Conservation (phyloP, 139 green algal species). For the Diplosphaera chodatii region DNA sequence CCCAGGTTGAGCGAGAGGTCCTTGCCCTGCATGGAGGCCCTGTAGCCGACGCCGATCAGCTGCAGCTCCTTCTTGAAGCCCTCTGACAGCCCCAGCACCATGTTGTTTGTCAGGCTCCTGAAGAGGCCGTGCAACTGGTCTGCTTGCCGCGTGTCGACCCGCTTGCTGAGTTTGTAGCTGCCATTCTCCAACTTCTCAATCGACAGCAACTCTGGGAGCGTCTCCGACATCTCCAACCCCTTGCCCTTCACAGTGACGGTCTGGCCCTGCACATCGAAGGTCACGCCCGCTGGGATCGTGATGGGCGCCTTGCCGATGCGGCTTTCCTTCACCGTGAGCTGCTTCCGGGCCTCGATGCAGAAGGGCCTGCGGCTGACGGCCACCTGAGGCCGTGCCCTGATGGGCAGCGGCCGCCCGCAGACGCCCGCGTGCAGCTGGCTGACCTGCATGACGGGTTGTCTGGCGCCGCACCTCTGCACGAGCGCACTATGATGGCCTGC, state of each 20-base stretch:
- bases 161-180: constrained; percentile 13
- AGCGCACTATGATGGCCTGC: no score
- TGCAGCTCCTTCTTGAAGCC: constrained; percentile 81
- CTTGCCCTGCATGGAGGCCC: constrained; percentile 61
- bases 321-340: constrained; percentile 54
- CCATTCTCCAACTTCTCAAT: constrained; percentile 47
- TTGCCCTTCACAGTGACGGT: constrained; percentile 81
- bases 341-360: not conserved
- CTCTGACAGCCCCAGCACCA: constrained; percentile 79
- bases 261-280: constrained; percentile 62
- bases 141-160: constrained; percentile 1
- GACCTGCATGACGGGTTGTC: not conserved
- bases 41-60: constrained; percentile 87
- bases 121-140: constrained; percentile 23
- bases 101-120: constrained; percentile 82
- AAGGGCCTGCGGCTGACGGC: no score
- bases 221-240: constrained; percentile 65
- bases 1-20: constrained; percentile 87
- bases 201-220: constrained; percentile 53
- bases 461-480: no score
- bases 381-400: not conserved
- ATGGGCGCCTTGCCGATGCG: constrained; percentile 87
- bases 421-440: not conserved
- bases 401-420: not conserved
- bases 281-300: constrained; percentile 69